Percentiles rank a stretch among this genome's conserved stretches.
phyloP scores from a whole-genome alignment of 2,329 filamentous ascomycete species.

The Colletotrichum liriopes region DNA sequence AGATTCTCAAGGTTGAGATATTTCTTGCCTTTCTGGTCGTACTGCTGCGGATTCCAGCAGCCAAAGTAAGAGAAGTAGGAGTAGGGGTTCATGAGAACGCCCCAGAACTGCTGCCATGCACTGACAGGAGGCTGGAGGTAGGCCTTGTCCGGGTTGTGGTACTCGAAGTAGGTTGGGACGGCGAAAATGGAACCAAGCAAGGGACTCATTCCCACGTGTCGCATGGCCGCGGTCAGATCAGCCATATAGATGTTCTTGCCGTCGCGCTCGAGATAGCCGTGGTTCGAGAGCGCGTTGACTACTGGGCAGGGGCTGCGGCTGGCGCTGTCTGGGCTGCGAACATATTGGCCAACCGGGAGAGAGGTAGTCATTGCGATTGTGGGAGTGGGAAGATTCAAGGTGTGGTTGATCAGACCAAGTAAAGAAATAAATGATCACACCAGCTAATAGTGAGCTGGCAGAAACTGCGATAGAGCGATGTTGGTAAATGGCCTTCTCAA shows the following conservation, averaged over 20 bases:
- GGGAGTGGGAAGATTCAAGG: neutral
- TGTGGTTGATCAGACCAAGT: neutral
- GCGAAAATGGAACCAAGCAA: neutral
- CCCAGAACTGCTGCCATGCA: neutral
- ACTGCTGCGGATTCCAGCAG: neutral
- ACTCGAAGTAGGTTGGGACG: constrained; percentile 3
- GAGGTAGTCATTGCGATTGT: neutral
- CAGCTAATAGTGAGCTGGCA: neutral
- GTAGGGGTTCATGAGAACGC: neutral
- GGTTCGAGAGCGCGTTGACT: constrained; percentile 61
- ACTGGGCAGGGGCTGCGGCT: constrained; percentile 55
- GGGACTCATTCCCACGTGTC: constrained; percentile 2
- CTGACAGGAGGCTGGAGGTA: neutral
- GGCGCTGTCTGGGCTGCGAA: neutral
- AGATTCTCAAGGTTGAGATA: constrained; percentile 38
- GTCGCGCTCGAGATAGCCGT: constrained; percentile 59
- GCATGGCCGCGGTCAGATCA: neutral
- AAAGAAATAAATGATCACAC: neutral
- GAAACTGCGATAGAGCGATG: neutral
- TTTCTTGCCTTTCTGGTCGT: constrained; percentile 3
- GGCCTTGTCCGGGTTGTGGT: neutral
- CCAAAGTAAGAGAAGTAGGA: constrained; percentile 1
- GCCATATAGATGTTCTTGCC: constrained; percentile 53
- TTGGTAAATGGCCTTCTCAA: neutral
- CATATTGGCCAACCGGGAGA: neutral